These are phyloP conservation scores for Phytophthora citricola DNA, from an alignment of 352 stramenopile genomes.

Conservation along the genomic window DNA sequence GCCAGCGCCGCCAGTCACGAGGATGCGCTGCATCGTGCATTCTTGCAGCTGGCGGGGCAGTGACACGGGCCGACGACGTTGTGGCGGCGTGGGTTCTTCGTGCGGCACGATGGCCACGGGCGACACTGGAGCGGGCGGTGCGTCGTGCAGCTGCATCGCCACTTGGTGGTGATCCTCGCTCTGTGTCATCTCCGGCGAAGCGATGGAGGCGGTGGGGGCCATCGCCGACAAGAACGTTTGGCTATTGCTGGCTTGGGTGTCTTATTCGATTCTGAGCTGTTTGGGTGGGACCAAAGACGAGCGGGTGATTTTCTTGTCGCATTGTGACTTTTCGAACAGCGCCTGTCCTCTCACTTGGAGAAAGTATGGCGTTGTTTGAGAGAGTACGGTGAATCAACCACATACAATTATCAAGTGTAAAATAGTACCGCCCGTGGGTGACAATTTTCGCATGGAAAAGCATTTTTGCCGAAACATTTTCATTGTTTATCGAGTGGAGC, in stretches of 20 bases:
- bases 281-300: background rate
- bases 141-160: slow-evolving; percentile 3
- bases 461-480: background rate
- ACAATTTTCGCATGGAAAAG: slow-evolving; percentile 8
- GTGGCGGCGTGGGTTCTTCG: slow-evolving; percentile 15
- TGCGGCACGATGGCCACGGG: slow-evolving; percentile 20
- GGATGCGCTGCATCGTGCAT: slow-evolving; percentile 91
- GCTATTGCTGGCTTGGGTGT: slow-evolving; percentile 8
- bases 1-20: slow-evolving; percentile 95
- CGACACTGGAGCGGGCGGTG: slow-evolving; percentile 14
- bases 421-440: background rate
- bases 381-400: background rate
- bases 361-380: background rate
- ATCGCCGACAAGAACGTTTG: slow-evolving; percentile 12
- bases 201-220: slow-evolving; percentile 40
- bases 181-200: slow-evolving; percentile 31
- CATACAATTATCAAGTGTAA: background rate
- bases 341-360: slow-evolving; percentile 15
- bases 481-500: background rate
- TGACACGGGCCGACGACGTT: slow-evolving; percentile 27
- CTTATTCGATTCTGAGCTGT: slow-evolving; percentile 19
- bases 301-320: slow-evolving; percentile 19
- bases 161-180: slow-evolving; percentile 21
- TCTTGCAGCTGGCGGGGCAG: slow-evolving; percentile 43
- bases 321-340: slow-evolving; percentile 20